Evolutionary conservation across 208 protist species (phyloP).

Genomic region (Trypanosoma platydactyli): DNA sequence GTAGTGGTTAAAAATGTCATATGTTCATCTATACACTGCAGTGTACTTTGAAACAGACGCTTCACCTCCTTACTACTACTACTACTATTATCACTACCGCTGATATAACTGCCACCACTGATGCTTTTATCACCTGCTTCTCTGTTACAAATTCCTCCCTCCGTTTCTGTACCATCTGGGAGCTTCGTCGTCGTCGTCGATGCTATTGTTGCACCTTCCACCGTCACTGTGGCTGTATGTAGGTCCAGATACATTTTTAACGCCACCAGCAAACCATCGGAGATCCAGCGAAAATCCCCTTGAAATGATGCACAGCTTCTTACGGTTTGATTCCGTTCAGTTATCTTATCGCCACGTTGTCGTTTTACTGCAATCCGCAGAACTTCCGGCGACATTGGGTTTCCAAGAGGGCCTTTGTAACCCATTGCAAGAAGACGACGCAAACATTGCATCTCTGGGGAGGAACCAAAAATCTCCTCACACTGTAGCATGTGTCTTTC

Average conservation of each 20-base stretch:
- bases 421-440: constrained; percentile 7
- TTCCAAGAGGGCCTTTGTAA: constrained; percentile 2
- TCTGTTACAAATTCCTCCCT: not conserved
- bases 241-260: constrained; percentile 15
- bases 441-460: constrained; percentile 21
- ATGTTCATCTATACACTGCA: constrained; percentile 34
- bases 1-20: constrained; percentile 30
- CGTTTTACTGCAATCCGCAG: not conserved
- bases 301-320: not conserved
- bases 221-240: not conserved
- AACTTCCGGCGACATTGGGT: not conserved
- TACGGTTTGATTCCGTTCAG: not conserved
- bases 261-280: constrained; percentile 19
- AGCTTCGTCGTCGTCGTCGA: not conserved
- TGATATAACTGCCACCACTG: not conserved
- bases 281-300: constrained; percentile 7
- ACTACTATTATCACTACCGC: not conserved
- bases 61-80: constrained; percentile 1
- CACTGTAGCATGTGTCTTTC: constrained; percentile 20
- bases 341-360: constrained; percentile 5
- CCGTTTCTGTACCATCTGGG: too few relatives aligned
- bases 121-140: not conserved
- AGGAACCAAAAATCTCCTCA: constrained; percentile 13
- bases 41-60: constrained; percentile 21
- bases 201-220: not conserved